These are phyloP conservation scores for Rhynchospora tenuis DNA, from an alignment of 176 grass and related monocot genomes.

Conservation along the genomic window DNA sequence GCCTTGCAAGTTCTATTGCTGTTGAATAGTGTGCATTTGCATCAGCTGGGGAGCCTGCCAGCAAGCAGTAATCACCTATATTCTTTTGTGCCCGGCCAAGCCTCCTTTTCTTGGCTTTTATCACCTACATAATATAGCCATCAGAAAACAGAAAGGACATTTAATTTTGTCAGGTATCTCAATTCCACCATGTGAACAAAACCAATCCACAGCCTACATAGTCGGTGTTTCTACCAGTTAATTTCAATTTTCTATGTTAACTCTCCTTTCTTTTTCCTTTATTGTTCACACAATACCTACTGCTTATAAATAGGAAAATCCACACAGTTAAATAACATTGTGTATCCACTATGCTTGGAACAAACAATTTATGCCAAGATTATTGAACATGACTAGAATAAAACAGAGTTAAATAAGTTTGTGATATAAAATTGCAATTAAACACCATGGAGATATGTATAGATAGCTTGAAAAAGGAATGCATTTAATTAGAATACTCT, in stretches of 20 bases:
- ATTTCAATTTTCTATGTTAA: background rate
- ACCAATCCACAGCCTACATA: constrained; percentile 25
- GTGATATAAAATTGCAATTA: background rate
- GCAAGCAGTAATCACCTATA: constrained; percentile 91
- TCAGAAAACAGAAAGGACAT: constrained; percentile 19
- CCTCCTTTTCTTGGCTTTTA: constrained; percentile 97
- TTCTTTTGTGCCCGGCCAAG: constrained; percentile 93
- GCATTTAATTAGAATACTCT: background rate
- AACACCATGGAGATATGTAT: background rate
- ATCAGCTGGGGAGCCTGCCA: constrained; percentile 92
- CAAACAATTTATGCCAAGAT: too few relatives aligned
- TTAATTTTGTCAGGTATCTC: constrained; percentile 29
- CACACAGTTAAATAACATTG: background rate
- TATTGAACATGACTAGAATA: too few relatives aligned
- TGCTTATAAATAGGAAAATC: background rate
- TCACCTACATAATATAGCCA: constrained; percentile 46
- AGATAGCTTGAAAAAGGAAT: background rate
- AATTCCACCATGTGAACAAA: constrained; percentile 24
- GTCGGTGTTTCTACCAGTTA: background rate
- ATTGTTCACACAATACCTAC: background rate
- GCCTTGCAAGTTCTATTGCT: constrained; percentile 87
- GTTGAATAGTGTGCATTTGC: constrained; percentile 98
- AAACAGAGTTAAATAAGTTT: background rate
- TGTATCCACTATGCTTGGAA: too few relatives aligned
- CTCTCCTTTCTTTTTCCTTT: background rate